Base-by-base conservation (phyloP, 2,329 filamentous ascomycete genomes). In the Xylariales sp. region DNA sequence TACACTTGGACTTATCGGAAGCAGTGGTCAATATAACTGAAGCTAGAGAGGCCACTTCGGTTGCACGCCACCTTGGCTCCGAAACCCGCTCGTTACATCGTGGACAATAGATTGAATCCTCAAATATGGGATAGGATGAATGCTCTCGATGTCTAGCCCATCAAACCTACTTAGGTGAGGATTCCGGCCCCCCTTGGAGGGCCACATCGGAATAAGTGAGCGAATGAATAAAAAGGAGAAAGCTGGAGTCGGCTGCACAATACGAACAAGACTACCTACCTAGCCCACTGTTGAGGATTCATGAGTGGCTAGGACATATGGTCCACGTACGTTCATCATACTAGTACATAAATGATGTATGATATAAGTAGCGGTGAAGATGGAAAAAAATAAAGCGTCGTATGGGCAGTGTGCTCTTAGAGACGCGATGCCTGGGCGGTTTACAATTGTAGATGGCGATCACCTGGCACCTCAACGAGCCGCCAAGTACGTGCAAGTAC, bases 1-100 rank as follows among this genome's bases (percentile, higher is more conserved):
- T 28, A 45, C 12, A 30, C n/a, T 56, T 49, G 43, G 8, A 18
- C 23, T 56, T 49, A 61, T 49, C 5, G 12, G 10, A 54, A n/a
- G 14, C n/a, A 5, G 6, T 14, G 18, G 16, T 43, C 43, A 45
- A 65, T 65, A 56, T 28, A n/a, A 62, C 18, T 32, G 36, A 52
- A 18, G 43, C 52, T 49, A 3, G 36, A 3, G 36, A 23, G 9
- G 34, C 39, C 34, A 41, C 18, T 39, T 45, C 41, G 48, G 30
- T 32, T 7, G n/a, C 12, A 52, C 10, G 39, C 6, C 14, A 36
- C 30, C 1, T 5, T 10, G 16, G 48, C 30, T 59, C 49, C 5
- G 28, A 36, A 8, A 30, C 12, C 30, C 30, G 18, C 28, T 9
- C 12, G 10, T n/a, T n/a, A 12, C 48, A 54, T 58, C 10, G 28